Conservation (phyloP, 2,329 filamentous ascomycete species). For the Botrytis medusae region DNA sequence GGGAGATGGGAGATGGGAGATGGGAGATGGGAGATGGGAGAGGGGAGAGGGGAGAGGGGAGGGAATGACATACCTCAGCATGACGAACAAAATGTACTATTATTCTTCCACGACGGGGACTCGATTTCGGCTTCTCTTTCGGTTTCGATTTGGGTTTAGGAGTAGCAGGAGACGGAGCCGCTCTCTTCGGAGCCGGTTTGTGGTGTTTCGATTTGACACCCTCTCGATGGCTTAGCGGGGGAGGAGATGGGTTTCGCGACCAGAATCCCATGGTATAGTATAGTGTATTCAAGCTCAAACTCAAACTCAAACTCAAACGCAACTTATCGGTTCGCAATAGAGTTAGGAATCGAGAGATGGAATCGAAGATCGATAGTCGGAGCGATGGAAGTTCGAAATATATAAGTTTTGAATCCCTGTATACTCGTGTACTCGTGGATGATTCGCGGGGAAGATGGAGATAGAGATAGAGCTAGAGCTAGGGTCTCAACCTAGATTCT, state of each 20-base stretch:
- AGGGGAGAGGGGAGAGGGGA: too few species aligned
- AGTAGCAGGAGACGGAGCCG: neutral
- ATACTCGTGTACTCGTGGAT: neutral
- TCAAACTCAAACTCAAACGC: too few species aligned
- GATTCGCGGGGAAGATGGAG: neutral
- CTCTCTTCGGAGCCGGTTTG: neutral
- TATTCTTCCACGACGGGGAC: neutral
- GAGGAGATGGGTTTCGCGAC: neutral
- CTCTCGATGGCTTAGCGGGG: neutral
- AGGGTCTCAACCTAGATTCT: neutral
- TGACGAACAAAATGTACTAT: neutral
- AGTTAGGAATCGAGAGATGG: neutral
- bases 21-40: neutral
- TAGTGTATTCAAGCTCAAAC: too few species aligned
- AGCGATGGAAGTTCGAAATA: neutral
- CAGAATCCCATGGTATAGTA: neutral
- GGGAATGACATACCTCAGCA: neutral
- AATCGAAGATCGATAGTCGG: neutral
- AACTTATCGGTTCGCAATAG: too few species aligned
- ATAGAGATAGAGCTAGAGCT: neutral
- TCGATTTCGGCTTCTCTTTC: neutral
- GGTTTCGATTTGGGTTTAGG: neutral
- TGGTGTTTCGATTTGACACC: too few species aligned
- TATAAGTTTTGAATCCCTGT: neutral
- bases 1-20: too few species aligned